Percentiles rank a stretch among this genome's conserved stretches.
phyloP scores from a whole-genome alignment of 1,284 basidiomycete genomes.

The Fomitopsis pinicola region DNA sequence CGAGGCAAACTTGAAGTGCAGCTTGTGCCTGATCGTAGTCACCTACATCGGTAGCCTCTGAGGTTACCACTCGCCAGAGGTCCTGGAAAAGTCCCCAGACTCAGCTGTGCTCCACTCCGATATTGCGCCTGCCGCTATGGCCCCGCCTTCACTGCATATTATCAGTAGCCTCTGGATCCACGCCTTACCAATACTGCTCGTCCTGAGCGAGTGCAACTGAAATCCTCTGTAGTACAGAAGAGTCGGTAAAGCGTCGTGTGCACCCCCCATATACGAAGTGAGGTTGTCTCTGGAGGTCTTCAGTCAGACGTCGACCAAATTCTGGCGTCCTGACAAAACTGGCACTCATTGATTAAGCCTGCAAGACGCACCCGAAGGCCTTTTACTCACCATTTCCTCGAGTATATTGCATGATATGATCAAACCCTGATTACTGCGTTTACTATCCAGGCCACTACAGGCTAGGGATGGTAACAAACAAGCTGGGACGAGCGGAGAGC shows the following conservation, averaged over 20 bases:
- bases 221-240: slow-evolving; percentile 40
- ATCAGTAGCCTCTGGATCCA: too few species aligned
- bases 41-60: slow-evolving; percentile 31
- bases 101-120: slow-evolving; percentile 40
- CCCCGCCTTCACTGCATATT: background rate
- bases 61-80: slow-evolving; percentile 52
- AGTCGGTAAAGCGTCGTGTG: background rate
- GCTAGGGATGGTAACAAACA: too few species aligned
- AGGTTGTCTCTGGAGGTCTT: background rate
- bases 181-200: slow-evolving; percentile 38
- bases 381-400: too few species aligned
- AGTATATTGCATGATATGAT: too few species aligned
- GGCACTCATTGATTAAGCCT: too few species aligned
- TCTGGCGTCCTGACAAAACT: background rate
- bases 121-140: slow-evolving; percentile 30
- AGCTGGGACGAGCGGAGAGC: background rate
- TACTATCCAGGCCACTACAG: too few species aligned
- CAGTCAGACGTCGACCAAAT: background rate
- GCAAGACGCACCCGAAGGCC: too few species aligned
- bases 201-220: slow-evolving; percentile 44
- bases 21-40: slow-evolving; percentile 24
- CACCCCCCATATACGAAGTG: background rate
- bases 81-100: slow-evolving; percentile 52
- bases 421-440: too few species aligned
- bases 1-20: slow-evolving; percentile 42